Base-by-base conservation (phyloP, 805 yeast genomes). In the Nakazawaea pomicola region DNA sequence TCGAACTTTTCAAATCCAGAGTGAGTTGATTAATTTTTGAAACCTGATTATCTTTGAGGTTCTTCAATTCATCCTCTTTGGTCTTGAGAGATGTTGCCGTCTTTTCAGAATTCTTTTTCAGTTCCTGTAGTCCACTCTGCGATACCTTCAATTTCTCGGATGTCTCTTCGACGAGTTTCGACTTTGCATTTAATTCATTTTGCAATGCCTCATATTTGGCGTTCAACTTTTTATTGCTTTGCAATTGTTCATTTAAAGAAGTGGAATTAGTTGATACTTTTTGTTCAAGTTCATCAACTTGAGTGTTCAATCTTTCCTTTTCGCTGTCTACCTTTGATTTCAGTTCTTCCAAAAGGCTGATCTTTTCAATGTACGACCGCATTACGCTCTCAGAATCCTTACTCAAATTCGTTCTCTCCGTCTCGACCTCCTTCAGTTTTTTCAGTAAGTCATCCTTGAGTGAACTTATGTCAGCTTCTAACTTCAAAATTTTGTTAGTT, bases 311-410 rank as follows among this genome's bases (percentile, higher is more conserved):
- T 5, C 41, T 45, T 31, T 48, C 36, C 10, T 46, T 46, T 5
- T 40, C 46, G 9, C 38, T 32, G 23, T 46, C 49, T 2, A 18
- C 36, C 29, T 48, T 40, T 28, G 42, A 1, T 12, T 20, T 10
- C 46, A 44, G 37, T 41, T 49, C 30, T 45, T 77, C 82, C 12
- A 77, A 50, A 7, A 46, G 49, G 12, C 62, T 58, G 7, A 75
- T 65, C 49, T 67, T 72, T 23, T 67, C 70, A 9, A 70, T 61
- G 47, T 74, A 75, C 41, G 74, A 76, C 46, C 70, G 64, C 0
- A 74, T 61, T 0, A 70, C 60, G 0, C 74, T 62, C 42, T 72
- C 77, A 0, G 83, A 75, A 36, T 61, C 70, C 40, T 72, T 72
- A 40, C 67, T 67, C 10, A 74, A 52, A 49, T 70, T 56, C 10